Conservation (phyloP, 495 filamentous ascomycete genomes). For the Physcia stellaris region DNA sequence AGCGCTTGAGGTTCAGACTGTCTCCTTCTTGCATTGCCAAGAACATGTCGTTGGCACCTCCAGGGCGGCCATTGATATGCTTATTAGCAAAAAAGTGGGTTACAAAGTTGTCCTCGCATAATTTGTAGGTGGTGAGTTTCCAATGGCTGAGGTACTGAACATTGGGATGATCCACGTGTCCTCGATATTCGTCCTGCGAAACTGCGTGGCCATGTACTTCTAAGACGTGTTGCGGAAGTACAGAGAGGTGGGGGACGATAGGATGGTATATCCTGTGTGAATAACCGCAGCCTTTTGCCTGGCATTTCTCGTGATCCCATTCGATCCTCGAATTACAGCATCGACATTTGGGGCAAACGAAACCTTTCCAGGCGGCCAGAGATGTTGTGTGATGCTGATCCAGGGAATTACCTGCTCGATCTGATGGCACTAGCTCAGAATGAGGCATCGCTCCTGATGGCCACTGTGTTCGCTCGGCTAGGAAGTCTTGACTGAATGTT, state of each 20-base stretch:
- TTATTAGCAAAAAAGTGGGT: conserved; percentile 46
- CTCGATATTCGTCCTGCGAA: neutral
- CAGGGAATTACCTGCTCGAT: conserved; percentile 24
- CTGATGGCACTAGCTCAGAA: conserved; percentile 22
- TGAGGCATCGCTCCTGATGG: conserved; percentile 24
- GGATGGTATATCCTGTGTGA: conserved; percentile 21
- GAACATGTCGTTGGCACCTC: conserved; percentile 55
- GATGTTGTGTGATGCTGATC: conserved; percentile 20
- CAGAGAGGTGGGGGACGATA: conserved; percentile 22
- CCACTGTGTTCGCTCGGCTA: conserved; percentile 31
- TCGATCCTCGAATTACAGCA: conserved; percentile 46
- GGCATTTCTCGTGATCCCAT: conserved; percentile 56
- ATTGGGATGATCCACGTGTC: neutral
- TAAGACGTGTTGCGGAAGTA: conserved; percentile 22
- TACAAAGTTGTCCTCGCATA: conserved; percentile 21
- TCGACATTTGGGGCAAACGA: conserved; percentile 59
- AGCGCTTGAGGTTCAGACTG: conserved; percentile 47
- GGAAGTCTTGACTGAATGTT: conserved; percentile 42
- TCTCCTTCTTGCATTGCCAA: conserved; percentile 40
- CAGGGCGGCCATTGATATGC: conserved; percentile 29
- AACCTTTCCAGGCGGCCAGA: conserved; percentile 41
- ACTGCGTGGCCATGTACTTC: conserved; percentile 12
- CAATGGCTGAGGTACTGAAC: neutral
- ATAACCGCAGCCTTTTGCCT: conserved; percentile 35
- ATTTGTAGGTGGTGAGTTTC: neutral